Base-by-base conservation (phyloP, 2,329 filamentous ascomycete genomes). In the Kalmusia sp. region DNA sequence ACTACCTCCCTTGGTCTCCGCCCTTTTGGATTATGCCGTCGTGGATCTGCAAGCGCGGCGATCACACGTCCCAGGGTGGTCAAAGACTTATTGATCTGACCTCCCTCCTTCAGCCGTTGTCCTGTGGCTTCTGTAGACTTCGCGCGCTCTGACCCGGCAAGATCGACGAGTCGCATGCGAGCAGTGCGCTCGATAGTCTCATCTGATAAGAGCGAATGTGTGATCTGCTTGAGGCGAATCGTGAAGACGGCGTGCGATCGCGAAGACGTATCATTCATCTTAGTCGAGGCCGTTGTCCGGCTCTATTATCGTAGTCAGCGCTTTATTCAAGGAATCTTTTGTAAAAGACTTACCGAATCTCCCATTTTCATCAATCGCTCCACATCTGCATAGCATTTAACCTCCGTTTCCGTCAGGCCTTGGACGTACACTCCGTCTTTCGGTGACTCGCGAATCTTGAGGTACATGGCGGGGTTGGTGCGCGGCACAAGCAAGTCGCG, bases 181-280 rank as follows among this genome's bases (percentile, higher is more conserved):
- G 93, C 95, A 64, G 91, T 91, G 59, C 95, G 87, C 75, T 99
- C 95, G 12, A 96, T 98, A 1, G 93, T 98, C 78, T 96, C 93
- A 73, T 99, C 95, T n/a, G 92, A 96, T 48, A 92, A 89, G 78
- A 97, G 89, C 66, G 97, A 93, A 76, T 98, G 93, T 70, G 97
- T 93, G 61, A 99, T 99, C 76, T 98, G 95, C 78, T 96, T 97
- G 53, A 99, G 83, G 79, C 96, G 95, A 65, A 99, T 95, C 24
- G 95, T 99, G 75, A 99, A 99, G 52, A 99, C 95, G 6, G 95
- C 92, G 71, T 99, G 95, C 59, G 92, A 96, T 73, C 95, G 90
- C 58, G 92, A 96, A 49, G 92, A 96, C 2, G 93, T 98, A 75
- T 99, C 95, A 76, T 99, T 99, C 95, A 99, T 99, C 79, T 97